Conservation (phyloP, 805 yeast genomes). For the Kockiozyma suomiensis region DNA sequence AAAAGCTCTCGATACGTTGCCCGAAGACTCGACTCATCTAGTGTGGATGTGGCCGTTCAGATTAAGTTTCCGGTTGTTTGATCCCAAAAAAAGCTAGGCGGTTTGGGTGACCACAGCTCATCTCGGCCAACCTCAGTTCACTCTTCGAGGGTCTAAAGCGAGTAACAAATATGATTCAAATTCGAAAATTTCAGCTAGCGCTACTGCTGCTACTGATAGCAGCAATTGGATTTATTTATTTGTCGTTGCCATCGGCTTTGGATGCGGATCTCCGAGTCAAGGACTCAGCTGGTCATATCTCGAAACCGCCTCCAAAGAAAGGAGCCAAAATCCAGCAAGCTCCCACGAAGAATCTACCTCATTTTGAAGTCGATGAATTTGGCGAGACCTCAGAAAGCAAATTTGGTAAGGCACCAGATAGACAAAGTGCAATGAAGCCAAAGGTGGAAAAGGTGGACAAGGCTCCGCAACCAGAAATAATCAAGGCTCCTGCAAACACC, state of each 20-base stretch:
- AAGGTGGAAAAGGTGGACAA: neutral
- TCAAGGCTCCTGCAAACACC: no score
- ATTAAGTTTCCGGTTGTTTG: no score
- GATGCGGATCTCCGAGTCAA: neutral
- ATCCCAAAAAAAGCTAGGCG: no score
- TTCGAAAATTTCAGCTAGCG: neutral
- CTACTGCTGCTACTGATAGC: neutral
- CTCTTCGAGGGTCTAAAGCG: no score
- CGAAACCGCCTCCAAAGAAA: neutral
- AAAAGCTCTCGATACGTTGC: no score
- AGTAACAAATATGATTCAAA: neutral
- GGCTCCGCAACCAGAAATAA: no score
- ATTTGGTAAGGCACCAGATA: neutral
- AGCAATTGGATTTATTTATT: neutral
- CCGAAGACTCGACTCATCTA: no score
- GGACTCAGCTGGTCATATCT: neutral
- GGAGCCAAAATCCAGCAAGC: slow-evolving; percentile 4
- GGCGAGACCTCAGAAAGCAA: slow-evolving; percentile 19
- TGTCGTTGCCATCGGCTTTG: slow-evolving; percentile 2
- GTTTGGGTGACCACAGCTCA: no score
- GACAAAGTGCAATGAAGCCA: neutral
- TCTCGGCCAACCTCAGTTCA: no score
- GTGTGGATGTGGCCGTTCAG: no score
- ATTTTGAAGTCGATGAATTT: slow-evolving; percentile 1
- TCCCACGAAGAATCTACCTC: neutral